phyloP scores from a whole-genome alignment of 2,329 filamentous ascomycete species.

The Apiospora sp. region DNA sequence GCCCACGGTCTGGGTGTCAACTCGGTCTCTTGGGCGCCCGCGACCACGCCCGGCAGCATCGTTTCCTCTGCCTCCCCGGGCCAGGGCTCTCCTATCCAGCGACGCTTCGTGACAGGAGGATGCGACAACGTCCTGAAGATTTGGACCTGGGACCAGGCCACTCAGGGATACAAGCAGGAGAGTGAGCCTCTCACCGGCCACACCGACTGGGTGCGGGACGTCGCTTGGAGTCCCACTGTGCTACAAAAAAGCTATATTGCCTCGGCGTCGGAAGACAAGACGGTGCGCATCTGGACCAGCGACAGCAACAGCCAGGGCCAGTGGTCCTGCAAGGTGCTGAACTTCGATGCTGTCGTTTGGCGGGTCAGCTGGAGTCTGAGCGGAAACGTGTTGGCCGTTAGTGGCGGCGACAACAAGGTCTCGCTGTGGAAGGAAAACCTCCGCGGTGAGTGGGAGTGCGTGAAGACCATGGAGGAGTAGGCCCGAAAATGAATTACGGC shows the following conservation, averaged over 20 bases:
- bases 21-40: constrained; percentile 93
- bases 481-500: neutral
- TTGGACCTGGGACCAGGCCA: constrained; percentile 80
- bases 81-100: constrained; percentile 67
- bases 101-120: constrained; percentile 92
- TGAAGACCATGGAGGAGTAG: constrained; percentile 94
- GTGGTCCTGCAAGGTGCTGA: constrained; percentile 86
- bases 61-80: constrained; percentile 72
- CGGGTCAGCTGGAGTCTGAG: constrained; percentile 97
- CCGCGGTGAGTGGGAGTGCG: constrained; percentile 94
- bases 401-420: constrained; percentile 94
- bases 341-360: constrained; percentile 92
- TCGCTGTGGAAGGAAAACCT: constrained; percentile 99
- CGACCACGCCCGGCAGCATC: constrained; percentile 82
- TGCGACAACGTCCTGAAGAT: constrained; percentile 94
- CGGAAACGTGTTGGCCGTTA: constrained; percentile 94
- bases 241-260: constrained; percentile 97
- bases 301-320: constrained; percentile 71
- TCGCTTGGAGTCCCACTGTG: constrained; percentile 95
- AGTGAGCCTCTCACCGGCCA: constrained; percentile 77
- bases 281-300: constrained; percentile 94
- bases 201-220: constrained; percentile 95
- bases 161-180: constrained; percentile 68
- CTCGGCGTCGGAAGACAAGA: constrained; percentile 94
- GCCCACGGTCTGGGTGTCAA: constrained; percentile 96